A percentile compares a stretch with the other conserved stretches of the same genome.
phyloP scores from a whole-genome alignment of 2,329 filamentous ascomycete species.

The Trichoderma asperellum region DNA sequence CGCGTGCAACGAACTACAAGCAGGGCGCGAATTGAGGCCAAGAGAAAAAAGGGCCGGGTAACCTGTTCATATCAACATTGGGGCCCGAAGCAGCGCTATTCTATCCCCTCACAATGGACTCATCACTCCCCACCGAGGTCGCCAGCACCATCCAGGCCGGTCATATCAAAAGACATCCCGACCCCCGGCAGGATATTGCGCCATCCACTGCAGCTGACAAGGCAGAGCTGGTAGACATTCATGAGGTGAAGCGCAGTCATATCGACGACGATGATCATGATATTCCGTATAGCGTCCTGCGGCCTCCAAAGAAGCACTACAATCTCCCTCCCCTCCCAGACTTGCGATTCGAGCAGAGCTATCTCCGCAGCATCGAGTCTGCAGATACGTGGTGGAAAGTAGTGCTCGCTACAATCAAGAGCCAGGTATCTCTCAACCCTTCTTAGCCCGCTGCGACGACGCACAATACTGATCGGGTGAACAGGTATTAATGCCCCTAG shows the following conservation, averaged over 20 bases:
- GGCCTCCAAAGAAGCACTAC: slow-evolving; percentile 52
- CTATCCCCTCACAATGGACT: slow-evolving; percentile 48
- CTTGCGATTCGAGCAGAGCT: slow-evolving; percentile 96
- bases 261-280: slow-evolving; percentile 51
- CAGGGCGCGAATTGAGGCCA: not conserved
- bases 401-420: slow-evolving; percentile 80
- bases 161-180: slow-evolving; percentile 74
- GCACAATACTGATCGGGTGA: slow-evolving; percentile 23
- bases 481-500: slow-evolving; percentile 80
- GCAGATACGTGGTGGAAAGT: slow-evolving; percentile 81
- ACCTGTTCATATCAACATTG: not conserved
- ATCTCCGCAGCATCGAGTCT: slow-evolving; percentile 82
- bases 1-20: not conserved
- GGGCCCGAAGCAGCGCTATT: not conserved
- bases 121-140: slow-evolving; percentile 66
- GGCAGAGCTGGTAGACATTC: slow-evolving; percentile 21
- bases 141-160: slow-evolving; percentile 81
- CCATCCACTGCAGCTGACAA: slow-evolving; percentile 31
- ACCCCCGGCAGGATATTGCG: slow-evolving; percentile 74
- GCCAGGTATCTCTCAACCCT: slow-evolving; percentile 66
- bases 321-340: slow-evolving; percentile 74
- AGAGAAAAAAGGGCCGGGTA: not conserved
- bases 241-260: slow-evolving; percentile 33
- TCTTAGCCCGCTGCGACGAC: not conserved
- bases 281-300: slow-evolving; percentile 68